These are phyloP conservation scores for Bretschneidera sinensis DNA, from an alignment of 345 rosid genomes.

Conservation along the genomic window DNA sequence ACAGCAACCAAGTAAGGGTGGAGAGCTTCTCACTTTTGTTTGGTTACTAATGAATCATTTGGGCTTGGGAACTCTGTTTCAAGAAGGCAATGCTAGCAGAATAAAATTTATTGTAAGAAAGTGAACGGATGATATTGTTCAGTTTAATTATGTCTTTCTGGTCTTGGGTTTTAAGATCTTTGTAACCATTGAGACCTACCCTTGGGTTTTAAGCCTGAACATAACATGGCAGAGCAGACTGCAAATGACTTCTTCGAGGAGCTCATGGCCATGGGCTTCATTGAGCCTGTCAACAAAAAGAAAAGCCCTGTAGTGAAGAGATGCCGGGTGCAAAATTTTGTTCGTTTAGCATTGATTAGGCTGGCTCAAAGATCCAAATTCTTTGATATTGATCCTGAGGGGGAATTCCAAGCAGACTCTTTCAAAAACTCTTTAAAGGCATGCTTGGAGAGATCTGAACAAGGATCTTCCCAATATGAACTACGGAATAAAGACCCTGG, in stretches of 20 bases:
- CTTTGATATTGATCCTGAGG: slow-evolving; percentile 1
- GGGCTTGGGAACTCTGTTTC: no score
- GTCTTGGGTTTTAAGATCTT: no score
- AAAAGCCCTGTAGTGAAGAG: slow-evolving; percentile 1
- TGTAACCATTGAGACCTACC: no score
- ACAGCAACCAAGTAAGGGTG: no score
- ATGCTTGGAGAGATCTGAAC: background rate
- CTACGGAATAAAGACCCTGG: background rate
- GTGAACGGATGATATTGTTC: no score
- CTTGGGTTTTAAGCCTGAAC: background rate
- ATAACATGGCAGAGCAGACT: slow-evolving; percentile 9
- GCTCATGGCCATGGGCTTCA: background rate
- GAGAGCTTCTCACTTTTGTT: no score
- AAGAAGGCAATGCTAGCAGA: no score
- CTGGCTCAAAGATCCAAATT: slow-evolving; percentile 5
- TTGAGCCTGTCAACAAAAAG: background rate
- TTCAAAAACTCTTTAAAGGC: background rate
- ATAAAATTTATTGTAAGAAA: no score
- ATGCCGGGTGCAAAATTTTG: slow-evolving; percentile 15
- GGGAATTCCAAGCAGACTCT: background rate
- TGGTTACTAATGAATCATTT: no score
- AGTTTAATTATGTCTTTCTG: no score
- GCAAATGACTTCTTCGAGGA: slow-evolving; percentile 8
- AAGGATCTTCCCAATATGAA: no score
- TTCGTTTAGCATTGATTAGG: background rate